Percentiles rank a stretch among this genome's conserved stretches.
These are phyloP conservation scores for Turritis glabra DNA, from an alignment of 345 rosid species.

Conservation along the genomic window DNA sequence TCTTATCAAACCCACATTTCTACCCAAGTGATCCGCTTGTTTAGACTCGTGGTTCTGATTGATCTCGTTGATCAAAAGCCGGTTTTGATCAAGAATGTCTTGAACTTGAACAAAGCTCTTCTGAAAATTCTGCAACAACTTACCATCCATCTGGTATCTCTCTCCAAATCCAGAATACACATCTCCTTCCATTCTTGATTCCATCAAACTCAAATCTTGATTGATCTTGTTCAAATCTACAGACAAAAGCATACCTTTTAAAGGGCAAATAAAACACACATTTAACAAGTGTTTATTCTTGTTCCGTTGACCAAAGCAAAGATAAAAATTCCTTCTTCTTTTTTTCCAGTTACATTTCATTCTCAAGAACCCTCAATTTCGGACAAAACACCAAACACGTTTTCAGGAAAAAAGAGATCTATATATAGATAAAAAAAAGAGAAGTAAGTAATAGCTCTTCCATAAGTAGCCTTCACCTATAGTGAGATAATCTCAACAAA, in stretches of 20 bases:
- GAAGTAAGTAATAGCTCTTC: conserved; percentile 11
- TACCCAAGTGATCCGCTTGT: conserved; percentile 67
- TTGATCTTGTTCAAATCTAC: conserved; percentile 21
- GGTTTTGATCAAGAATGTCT: conserved; percentile 76
- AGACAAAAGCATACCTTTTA: background rate
- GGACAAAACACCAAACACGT: conserved; percentile 25
- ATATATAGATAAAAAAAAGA: conserved; percentile 3
- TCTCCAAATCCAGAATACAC: conserved; percentile 58
- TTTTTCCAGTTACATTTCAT: conserved; percentile 5
- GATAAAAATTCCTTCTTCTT: background rate
- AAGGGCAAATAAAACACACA: background rate
- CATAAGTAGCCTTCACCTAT: conserved; percentile 27
- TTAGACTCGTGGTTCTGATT: conserved; percentile 87
- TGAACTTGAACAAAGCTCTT: conserved; percentile 83
- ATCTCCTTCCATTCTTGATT: conserved; percentile 73
- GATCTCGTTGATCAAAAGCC: conserved; percentile 78
- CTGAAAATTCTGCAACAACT: conserved; percentile 67
- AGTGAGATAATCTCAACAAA: conserved; percentile 25
- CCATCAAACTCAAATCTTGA: conserved; percentile 37
- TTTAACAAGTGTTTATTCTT: conserved; percentile 6
- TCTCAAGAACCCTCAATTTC: conserved; percentile 25
- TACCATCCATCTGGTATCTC: conserved; percentile 58
- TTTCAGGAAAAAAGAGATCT: conserved; percentile 33
- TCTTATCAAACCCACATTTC: conserved; percentile 79
- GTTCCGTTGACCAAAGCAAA: conserved; percentile 31